Percentiles rank a stretch among this genome's conserved stretches.
Conservation (phyloP, 352 stramenopile genomes). For the Globisporangium echinulatum region DNA sequence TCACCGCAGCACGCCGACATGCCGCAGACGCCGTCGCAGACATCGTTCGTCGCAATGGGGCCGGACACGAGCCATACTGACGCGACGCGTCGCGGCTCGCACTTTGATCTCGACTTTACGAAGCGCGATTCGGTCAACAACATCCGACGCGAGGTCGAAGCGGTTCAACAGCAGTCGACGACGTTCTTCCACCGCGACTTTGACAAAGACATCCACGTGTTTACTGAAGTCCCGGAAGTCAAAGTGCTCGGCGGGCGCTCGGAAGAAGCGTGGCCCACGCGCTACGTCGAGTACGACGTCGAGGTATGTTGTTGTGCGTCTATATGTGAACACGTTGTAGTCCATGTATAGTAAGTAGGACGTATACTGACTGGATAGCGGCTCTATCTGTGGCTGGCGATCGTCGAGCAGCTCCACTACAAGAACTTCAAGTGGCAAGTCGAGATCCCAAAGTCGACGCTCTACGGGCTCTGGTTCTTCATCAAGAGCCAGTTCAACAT, state of each 20-base stretch:
- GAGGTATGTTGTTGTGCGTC: slow-evolving; percentile 30
- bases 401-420: slow-evolving; percentile 43
- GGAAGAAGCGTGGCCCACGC: slow-evolving; percentile 75
- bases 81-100: slow-evolving; percentile 10
- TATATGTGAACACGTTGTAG: not conserved
- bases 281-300: slow-evolving; percentile 83
- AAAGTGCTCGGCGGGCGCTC: slow-evolving; percentile 52
- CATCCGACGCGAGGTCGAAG: slow-evolving; percentile 25
- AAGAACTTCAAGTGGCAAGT: slow-evolving; percentile 77
- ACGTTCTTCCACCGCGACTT: slow-evolving; percentile 46
- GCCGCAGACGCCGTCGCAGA: slow-evolving; percentile 2
- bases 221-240: slow-evolving; percentile 58
- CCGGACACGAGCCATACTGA: slow-evolving; percentile 9
- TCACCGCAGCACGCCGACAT: not conserved
- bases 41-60: slow-evolving; percentile 1
- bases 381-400: not conserved
- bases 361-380: not conserved
- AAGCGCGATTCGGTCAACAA: slow-evolving; percentile 35
- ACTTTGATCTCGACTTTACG: slow-evolving; percentile 38
- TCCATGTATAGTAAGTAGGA: not conserved
- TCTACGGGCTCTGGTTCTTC: slow-evolving; percentile 83
- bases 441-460: slow-evolving; percentile 77
- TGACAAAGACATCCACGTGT: slow-evolving; percentile 70
- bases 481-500: slow-evolving; percentile 78
- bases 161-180: slow-evolving; percentile 33